Evolutionary conservation across 2,329 filamentous ascomycete genomes (phyloP), one percentile per base, ranked within the genome.

Genomic region (Botrytis paeoniae): DNA sequence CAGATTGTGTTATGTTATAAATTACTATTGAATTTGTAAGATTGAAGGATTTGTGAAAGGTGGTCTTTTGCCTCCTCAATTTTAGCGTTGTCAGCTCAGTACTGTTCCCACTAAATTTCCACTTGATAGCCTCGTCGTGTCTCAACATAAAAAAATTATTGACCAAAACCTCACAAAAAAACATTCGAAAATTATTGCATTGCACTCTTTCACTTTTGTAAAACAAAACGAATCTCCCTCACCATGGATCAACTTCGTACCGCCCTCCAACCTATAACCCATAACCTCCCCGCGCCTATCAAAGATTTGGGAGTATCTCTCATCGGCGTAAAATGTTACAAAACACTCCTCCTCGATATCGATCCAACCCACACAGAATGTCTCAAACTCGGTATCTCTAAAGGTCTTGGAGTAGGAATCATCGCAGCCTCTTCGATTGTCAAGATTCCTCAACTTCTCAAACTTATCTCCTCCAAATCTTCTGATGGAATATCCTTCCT

Each of bases 361-460:
- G 92, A 97, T 84, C 86, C 92, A 79, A 88, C 89, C 76, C 89
- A 94, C 80, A 87, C 89, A 9, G 89, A 89, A 74, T 99, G 96
- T 86, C 85, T 97, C 79, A 96, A 96, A 81, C 90, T 98, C 69
- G 95, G 91, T 78, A 88, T 98, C 80, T 97, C 93, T 80, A 99
- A 99, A 85, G 94, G 88, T 4, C 90, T 99, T 25, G 95, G 96
- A 73, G 91, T 98, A 78, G 96, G 91, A 82, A 99, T 99, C 84
- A 94, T 99, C 81, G 92, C 88, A 77, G 94, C 94, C 70, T 95
- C 93, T 41, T 91, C 93, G 71, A 90, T 98, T 79, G 95, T 99
- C 85, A 99, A 99, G 85, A 90, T 99, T 39, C 96, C 96, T 0
- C 96, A 99, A 86, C 95, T 99, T 81, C 83, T 98, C 82, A 99